Conservation (phyloP, 352 stramenopile species). For the Phytopythium cucurbitacearum region DNA sequence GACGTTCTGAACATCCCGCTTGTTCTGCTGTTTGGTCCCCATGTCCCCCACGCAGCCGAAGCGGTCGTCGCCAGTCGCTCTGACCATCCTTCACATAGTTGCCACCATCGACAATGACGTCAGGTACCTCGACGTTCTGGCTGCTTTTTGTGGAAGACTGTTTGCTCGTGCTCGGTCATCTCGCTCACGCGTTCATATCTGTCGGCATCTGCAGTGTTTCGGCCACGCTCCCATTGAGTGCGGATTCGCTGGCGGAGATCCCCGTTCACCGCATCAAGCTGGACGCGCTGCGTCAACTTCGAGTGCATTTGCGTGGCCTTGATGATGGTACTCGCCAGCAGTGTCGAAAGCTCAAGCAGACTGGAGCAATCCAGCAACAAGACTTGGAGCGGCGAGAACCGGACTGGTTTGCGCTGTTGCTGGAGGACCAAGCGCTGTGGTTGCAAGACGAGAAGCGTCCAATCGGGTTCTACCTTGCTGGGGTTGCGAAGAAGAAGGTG, state of each 20-base stretch:
- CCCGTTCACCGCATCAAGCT: constrained; percentile 54
- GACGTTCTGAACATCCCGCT: no score
- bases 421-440: constrained; percentile 34
- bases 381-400: constrained; percentile 16
- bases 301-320: constrained; percentile 16
- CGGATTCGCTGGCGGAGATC: constrained; percentile 26
- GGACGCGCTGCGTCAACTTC: constrained; percentile 49
- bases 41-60: constrained; percentile 3
- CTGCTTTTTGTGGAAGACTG: neutral
- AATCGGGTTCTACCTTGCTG: constrained; percentile 37
- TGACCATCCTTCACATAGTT: constrained; percentile 32
- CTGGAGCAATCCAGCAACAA: neutral
- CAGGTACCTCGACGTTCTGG: constrained; percentile 16
- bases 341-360: neutral
- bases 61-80: constrained; percentile 8
- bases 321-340: neutral
- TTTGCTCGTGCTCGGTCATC: neutral
- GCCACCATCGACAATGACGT: constrained; percentile 18
- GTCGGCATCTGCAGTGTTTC: constrained; percentile 14
- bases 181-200: neutral
- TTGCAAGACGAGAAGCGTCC: constrained; percentile 47
- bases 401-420: constrained; percentile 47
- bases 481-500: constrained; percentile 21
- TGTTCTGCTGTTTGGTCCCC: no score
- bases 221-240: constrained; percentile 33